Percentiles rank a stretch among this genome's conserved stretches.
phyloP scores from a whole-genome alignment of 176 grass and related monocot species.

The Cymbopogon citratus region DNA sequence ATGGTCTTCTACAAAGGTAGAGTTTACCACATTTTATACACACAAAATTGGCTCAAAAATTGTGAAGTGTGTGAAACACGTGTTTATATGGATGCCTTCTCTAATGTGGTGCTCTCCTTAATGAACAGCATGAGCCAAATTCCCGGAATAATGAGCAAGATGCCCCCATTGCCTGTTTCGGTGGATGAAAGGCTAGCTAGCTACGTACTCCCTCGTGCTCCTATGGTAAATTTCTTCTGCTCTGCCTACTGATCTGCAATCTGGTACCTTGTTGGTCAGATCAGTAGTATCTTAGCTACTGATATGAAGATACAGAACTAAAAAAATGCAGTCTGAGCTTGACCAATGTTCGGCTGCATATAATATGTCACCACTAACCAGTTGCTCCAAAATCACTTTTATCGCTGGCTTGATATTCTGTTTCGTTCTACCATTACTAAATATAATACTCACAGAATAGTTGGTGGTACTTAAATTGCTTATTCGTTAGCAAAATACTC shows the following conservation, averaged over 20 bases:
- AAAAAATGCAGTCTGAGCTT: background rate
- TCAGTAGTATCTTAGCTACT: background rate
- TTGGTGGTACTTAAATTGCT: background rate
- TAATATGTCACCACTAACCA: background rate
- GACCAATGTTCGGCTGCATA: background rate
- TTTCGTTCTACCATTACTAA: background rate
- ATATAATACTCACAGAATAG: background rate
- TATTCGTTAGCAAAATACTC: background rate
- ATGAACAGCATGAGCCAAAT: conserved; percentile 79
- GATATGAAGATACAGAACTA: background rate
- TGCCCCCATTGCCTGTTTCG: conserved; percentile 68
- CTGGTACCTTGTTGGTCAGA: background rate
- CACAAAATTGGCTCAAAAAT: conserved; percentile 4
- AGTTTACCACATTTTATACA: background rate
- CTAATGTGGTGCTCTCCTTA: conserved; percentile 19
- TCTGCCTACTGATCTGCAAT: background rate
- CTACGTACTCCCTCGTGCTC: conserved; percentile 40
- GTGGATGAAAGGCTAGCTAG: conserved; percentile 60
- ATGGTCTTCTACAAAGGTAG: conserved; percentile 66
- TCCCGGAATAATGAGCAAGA: conserved; percentile 85
- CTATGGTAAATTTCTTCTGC: conserved; percentile 51
- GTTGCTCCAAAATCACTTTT: background rate
- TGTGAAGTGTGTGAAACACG: background rate
- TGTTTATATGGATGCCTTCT: conserved; percentile 1
- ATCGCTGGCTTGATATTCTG: background rate